These are phyloP conservation scores for Neopestalotiopsis rosae DNA, from an alignment of 2,329 filamentous ascomycete genomes.

Conservation along the genomic window DNA sequence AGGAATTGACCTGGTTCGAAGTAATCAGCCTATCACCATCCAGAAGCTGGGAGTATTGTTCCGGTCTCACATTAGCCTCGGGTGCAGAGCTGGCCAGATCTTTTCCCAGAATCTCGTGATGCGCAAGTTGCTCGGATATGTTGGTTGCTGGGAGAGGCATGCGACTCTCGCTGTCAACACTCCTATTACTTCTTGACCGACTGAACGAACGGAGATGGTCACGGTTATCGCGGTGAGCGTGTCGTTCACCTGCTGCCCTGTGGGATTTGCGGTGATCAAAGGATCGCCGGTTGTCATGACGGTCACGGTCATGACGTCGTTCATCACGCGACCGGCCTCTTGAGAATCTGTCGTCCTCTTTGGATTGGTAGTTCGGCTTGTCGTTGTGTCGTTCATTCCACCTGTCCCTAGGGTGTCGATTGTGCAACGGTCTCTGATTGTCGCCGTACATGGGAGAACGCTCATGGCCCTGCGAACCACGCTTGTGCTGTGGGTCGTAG, in stretches of 20 bases:
- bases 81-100: background rate
- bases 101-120: background rate
- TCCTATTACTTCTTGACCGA: background rate
- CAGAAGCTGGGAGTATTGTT: background rate
- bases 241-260: background rate
- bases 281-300: background rate
- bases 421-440: background rate
- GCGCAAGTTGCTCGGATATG: background rate
- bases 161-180: slow-evolving; percentile 1
- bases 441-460: background rate
- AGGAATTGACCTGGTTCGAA: background rate
- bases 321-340: slow-evolving; percentile 7
- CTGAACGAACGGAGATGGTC: slow-evolving; percentile 14
- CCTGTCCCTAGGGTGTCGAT: slow-evolving; percentile 11
- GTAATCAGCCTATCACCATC: background rate
- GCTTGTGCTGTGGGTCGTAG: background rate
- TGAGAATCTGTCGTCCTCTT: background rate
- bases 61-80: background rate
- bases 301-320: slow-evolving; percentile 8
- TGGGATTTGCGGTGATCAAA: slow-evolving; percentile 13
- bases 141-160: background rate
- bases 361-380: background rate
- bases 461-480: slow-evolving; percentile 8
- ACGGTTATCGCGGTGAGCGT: background rate
- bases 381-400: slow-evolving; percentile 13